phyloP scores from a whole-genome alignment of 176 grass and related monocot species.

The Elaeis guineensis region DNA sequence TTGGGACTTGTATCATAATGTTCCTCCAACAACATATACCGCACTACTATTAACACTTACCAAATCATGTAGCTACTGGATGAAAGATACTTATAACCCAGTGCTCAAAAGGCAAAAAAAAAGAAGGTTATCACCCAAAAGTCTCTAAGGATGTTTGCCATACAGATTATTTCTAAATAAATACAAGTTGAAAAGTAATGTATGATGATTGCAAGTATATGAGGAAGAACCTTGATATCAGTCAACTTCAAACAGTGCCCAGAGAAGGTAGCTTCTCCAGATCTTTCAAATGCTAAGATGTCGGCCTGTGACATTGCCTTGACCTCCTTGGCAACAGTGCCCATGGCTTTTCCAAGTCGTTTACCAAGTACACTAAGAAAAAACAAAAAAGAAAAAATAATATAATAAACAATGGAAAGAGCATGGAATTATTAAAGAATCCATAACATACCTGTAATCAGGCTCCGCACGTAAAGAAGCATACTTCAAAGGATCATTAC shows the following conservation, averaged over 20 bases:
- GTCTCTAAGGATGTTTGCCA: neutral
- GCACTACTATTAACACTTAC: no score
- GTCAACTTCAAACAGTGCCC: constrained; percentile 77
- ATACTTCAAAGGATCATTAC: constrained; percentile 79
- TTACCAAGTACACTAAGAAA: constrained; percentile 64
- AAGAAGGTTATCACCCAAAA: no score
- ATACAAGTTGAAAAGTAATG: no score
- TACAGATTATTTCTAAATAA: neutral
- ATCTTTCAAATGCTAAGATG: constrained; percentile 79
- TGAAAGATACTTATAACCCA: no score
- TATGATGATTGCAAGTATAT: neutral
- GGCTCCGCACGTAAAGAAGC: constrained; percentile 89
- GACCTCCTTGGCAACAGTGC: constrained; percentile 68
- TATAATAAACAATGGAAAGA: neutral
- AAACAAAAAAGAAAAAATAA: constrained; percentile 19
- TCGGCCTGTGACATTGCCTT: constrained; percentile 91
- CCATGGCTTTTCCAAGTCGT: constrained; percentile 90
- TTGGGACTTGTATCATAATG: no score
- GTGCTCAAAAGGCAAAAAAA: no score
- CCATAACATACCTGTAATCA: constrained; percentile 79
- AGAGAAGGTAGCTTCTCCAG: constrained; percentile 54
- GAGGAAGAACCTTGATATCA: constrained; percentile 76
- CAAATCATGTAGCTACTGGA: no score
- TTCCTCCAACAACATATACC: no score
- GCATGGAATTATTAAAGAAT: neutral